phyloP scores from a whole-genome alignment of 169 alveolate species.

The Plasmodium vinckei region DNA sequence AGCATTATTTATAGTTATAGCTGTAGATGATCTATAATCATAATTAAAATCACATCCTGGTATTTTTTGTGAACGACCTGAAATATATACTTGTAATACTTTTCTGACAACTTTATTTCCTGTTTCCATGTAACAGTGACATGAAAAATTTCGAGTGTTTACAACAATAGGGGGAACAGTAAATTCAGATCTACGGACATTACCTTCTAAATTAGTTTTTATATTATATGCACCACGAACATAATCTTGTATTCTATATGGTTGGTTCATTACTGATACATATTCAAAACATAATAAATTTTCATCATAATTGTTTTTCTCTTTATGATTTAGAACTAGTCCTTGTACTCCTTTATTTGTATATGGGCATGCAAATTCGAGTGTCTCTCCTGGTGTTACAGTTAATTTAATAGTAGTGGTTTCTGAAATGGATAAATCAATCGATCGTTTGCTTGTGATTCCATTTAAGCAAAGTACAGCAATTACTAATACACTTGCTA shows the following conservation, averaged over 20 bases:
- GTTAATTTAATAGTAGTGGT: neutral
- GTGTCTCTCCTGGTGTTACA: constrained; percentile 40
- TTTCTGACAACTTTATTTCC: neutral
- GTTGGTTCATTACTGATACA: neutral
- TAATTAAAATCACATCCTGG: constrained; percentile 65
- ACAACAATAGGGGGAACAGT: constrained; percentile 37
- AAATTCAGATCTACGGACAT: constrained; percentile 17
- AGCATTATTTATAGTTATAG: constrained; percentile 19
- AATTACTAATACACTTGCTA: neutral
- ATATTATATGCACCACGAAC: constrained; percentile 39
- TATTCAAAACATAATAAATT: constrained; percentile 29
- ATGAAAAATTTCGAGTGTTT: constrained; percentile 12
- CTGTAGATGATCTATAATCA: constrained; percentile 14
- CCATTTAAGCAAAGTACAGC: neutral
- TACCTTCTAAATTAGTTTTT: neutral
- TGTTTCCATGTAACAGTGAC: constrained; percentile 45
- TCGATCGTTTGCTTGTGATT: neutral
- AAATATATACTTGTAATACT: constrained; percentile 23
- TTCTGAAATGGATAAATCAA: neutral
- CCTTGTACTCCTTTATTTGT: neutral
- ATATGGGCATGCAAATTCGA: constrained; percentile 49
- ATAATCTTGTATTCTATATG: constrained; percentile 1
- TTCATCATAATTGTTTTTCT: constrained; percentile 4
- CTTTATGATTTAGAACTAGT: neutral
- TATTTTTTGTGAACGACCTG: neutral